These are phyloP conservation scores for Leccinum subgranulosum DNA, from an alignment of 768 basidiomycete genomes.

Conservation along the genomic window DNA sequence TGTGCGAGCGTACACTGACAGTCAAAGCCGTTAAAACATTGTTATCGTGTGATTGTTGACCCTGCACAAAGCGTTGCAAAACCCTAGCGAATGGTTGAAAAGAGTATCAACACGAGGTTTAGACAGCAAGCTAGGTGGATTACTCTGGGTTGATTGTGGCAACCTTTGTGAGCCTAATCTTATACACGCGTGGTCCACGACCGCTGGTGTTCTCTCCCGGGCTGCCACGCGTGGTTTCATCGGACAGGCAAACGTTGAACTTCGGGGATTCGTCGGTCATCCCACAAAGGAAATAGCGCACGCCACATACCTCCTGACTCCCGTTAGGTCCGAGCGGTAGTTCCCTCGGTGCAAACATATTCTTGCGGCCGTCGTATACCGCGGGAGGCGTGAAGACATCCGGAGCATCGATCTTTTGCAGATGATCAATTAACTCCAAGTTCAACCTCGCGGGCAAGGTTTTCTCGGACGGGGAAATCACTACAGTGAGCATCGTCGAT, in stretches of 20 bases:
- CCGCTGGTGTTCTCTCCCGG: constrained; percentile 32
- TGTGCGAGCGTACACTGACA: constrained; percentile 31
- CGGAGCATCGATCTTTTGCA: constrained; percentile 58
- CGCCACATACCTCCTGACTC: constrained; percentile 47
- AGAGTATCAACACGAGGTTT: constrained; percentile 17
- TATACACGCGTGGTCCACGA: constrained; percentile 60
- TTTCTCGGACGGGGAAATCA: constrained; percentile 68
- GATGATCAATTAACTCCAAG: constrained; percentile 60
- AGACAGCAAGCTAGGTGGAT: constrained; percentile 10
- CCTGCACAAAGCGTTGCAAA: constrained; percentile 58
- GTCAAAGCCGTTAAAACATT: constrained; percentile 64
- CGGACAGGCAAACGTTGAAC: constrained; percentile 59
- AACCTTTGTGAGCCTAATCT: constrained; percentile 57
- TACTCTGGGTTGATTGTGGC: constrained; percentile 60
- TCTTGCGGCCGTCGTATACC: constrained; percentile 81
- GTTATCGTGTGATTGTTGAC: constrained; percentile 67
- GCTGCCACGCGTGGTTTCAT: constrained; percentile 34
- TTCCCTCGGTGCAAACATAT: constrained; percentile 59
- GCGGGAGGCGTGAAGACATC: constrained; percentile 70
- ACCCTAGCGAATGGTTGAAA: constrained; percentile 41
- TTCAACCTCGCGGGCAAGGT: constrained; percentile 63
- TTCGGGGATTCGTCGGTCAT: constrained; percentile 26
- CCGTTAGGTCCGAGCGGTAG: constrained; percentile 55
- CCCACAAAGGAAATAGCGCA: background rate
- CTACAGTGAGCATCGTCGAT: constrained; percentile 30